Evolutionary conservation across 306 rosid genomes (phyloP).

Genomic region (Vachellia pachyceras): DNA sequence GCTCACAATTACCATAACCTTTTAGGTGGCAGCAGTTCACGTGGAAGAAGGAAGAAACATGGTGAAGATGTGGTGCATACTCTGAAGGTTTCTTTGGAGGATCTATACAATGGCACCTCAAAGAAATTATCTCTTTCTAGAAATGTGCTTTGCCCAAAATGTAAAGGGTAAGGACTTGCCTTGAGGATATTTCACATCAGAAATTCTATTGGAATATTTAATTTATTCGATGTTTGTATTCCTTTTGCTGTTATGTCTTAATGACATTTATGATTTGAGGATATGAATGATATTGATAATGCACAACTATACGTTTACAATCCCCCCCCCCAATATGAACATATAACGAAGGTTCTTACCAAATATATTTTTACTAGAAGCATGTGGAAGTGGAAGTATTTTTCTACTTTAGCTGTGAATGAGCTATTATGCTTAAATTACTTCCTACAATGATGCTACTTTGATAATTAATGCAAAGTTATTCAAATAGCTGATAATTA

Average conservation of each 20-base stretch:
- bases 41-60: constrained; percentile 70
- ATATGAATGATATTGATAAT: constrained; percentile 2
- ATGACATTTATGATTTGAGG: not conserved
- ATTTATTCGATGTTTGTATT: constrained; percentile 4
- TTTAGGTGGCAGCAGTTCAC: constrained; percentile 59
- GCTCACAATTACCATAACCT: constrained; percentile 1
- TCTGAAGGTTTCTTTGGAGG: constrained; percentile 82
- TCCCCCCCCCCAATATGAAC: too few species aligned
- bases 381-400: not conserved
- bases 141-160: constrained; percentile 60
- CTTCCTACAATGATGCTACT: not conserved
- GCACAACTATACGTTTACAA: not conserved
- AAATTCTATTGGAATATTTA: not conserved
- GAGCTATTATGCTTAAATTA: not conserved
- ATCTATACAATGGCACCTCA: constrained; percentile 69
- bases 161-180: constrained; percentile 68
- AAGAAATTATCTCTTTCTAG: constrained; percentile 76
- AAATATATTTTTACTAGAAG: not conserved
- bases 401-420: not conserved
- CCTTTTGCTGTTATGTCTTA: not conserved
- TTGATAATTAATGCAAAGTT: not conserved
- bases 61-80: constrained; percentile 83
- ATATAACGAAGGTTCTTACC: not conserved
- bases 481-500: constrained; percentile 1
- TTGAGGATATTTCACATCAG: not conserved